Evolutionary conservation across 352 stramenopile genomes (phyloP).

Genomic region (Globisporangium recalcitrans): DNA sequence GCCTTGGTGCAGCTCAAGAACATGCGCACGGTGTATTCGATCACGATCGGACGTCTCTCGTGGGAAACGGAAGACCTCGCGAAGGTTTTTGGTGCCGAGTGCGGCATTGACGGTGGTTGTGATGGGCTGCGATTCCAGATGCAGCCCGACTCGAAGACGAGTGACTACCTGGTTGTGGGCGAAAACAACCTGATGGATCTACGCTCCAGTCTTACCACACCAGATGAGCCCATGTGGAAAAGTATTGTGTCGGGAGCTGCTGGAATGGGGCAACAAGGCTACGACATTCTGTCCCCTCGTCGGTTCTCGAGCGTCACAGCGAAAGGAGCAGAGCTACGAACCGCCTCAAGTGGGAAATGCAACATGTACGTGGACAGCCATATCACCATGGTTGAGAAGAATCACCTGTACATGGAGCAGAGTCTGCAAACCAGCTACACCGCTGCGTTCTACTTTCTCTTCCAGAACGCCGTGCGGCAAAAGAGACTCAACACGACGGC

Average conservation of each 20-base stretch:
- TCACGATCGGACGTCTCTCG: slow-evolving; percentile 8
- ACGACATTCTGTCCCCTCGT: slow-evolving; percentile 12
- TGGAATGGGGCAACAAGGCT: neutral
- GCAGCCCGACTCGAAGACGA: neutral
- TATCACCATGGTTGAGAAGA: slow-evolving; percentile 20
- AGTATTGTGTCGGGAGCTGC: neutral
- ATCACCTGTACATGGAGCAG: slow-evolving; percentile 37
- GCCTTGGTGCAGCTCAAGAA: neutral
- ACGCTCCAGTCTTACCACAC: too few relatives aligned
- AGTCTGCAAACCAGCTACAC: slow-evolving; percentile 35
- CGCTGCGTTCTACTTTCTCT: slow-evolving; percentile 28
- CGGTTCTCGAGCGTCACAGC: neutral
- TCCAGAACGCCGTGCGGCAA: slow-evolving; percentile 24
- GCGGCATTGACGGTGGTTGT: neutral
- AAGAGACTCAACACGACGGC: neutral
- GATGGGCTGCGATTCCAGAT: neutral
- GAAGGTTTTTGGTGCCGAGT: neutral
- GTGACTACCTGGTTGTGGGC: neutral
- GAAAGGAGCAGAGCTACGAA: neutral
- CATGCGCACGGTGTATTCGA: slow-evolving; percentile 2
- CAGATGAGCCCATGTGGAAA: too few relatives aligned
- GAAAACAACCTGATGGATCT: neutral
- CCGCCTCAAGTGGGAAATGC: neutral
- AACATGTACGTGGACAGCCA: slow-evolving; percentile 8
- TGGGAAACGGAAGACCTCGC: slow-evolving; percentile 9